Evolutionary conservation across 805 yeast genomes (phyloP).

Genomic region (Vanderwaltozyma yarrowii): DNA sequence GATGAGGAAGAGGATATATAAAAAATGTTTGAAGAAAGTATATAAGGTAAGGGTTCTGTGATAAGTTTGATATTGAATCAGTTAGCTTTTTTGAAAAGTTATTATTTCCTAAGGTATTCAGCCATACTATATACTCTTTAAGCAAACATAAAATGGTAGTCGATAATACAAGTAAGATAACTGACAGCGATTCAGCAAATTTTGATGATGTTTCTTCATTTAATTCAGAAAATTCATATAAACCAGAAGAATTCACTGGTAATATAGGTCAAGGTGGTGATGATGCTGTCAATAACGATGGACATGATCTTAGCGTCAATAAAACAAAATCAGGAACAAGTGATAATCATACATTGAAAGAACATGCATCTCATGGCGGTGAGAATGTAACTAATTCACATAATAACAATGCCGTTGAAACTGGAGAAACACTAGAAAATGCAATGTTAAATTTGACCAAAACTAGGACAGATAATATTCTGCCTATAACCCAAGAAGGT

Average conservation of each 20-base stretch:
- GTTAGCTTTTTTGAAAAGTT: no score
- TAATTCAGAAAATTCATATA: slow-evolving; percentile 19
- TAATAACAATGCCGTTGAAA: slow-evolving; percentile 21
- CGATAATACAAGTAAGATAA: neutral
- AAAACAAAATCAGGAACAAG: slow-evolving; percentile 7
- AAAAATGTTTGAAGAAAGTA: no score
- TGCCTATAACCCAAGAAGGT: slow-evolving; percentile 1
- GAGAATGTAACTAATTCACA: slow-evolving; percentile 16
- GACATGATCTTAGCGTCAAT: neutral
- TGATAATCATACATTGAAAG: slow-evolving; percentile 9
- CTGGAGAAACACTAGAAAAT: slow-evolving; percentile 12
- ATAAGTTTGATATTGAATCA: no score
- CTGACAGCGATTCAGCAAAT: slow-evolving; percentile 9
- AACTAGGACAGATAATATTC: neutral
- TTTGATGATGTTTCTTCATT: slow-evolving; percentile 23
- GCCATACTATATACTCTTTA: no score
- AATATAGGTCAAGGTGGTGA: neutral
- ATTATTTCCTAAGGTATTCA: no score
- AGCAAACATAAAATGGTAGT: no score
- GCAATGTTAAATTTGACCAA: neutral
- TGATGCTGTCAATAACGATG: neutral
- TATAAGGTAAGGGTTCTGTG: no score
- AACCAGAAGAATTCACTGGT: slow-evolving; percentile 20
- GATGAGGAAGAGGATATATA: no score
- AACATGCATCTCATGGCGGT: slow-evolving; percentile 5